phyloP scores from a whole-genome alignment of 306 rosid species.

The peach (Prunus persica) region DNA sequence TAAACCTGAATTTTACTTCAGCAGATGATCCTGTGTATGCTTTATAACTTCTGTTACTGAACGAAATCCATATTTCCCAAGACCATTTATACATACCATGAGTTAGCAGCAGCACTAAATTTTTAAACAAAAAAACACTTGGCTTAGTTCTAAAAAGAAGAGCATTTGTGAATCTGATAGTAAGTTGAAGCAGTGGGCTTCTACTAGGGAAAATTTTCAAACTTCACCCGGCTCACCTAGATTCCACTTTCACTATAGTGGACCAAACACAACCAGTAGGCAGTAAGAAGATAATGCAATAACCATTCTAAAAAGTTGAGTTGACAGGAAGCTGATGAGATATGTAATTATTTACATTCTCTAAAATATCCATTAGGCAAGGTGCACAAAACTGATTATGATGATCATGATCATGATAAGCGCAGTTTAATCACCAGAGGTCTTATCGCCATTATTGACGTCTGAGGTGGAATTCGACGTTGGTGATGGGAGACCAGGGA shows the following conservation, averaged over 20 bases:
- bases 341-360: slow-evolving; percentile 7
- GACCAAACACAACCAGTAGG: slow-evolving; percentile 6
- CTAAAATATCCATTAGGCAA: slow-evolving; percentile 20
- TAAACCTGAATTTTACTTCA: too few species aligned
- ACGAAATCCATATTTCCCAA: too few species aligned
- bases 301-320: slow-evolving; percentile 27
- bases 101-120: too few species aligned
- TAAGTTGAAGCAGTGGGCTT: background rate
- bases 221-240: background rate
- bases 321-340: slow-evolving; percentile 17
- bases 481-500: slow-evolving; percentile 40
- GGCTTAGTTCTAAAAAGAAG: too few species aligned
- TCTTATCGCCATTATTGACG: slow-evolving; percentile 16
- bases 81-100: too few species aligned
- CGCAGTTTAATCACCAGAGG: slow-evolving; percentile 23
- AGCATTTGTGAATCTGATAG: too few species aligned
- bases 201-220: background rate
- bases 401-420: background rate
- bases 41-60: too few species aligned
- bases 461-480: slow-evolving; percentile 18
- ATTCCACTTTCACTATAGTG: background rate
- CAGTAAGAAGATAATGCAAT: slow-evolving; percentile 1
- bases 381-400: slow-evolving; percentile 18
- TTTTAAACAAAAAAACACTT: too few species aligned
- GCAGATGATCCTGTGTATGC: too few species aligned